phyloP scores from a whole-genome alignment of 495 filamentous ascomycete species.

The Penicillium cosmopolitanum region DNA sequence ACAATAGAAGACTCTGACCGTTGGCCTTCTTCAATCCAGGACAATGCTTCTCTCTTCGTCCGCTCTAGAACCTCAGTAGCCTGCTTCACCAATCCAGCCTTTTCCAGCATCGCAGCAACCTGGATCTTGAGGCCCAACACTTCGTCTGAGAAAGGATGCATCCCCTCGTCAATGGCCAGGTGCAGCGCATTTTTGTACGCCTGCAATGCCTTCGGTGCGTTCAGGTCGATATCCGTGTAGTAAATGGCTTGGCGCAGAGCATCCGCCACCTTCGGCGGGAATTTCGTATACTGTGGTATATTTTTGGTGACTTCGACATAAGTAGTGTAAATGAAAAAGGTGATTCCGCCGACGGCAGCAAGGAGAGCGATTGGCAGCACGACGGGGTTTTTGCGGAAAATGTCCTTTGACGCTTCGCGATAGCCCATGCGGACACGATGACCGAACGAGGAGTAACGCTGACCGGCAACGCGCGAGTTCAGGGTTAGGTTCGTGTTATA shows the following conservation, averaged over 20 bases:
- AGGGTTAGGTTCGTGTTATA: slow-evolving; percentile 13
- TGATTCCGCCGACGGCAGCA: slow-evolving; percentile 44
- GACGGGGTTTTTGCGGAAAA: slow-evolving; percentile 53
- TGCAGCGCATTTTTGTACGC: slow-evolving; percentile 79
- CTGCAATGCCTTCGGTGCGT: slow-evolving; percentile 74
- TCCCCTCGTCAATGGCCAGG: slow-evolving; percentile 66
- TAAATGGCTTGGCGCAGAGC: slow-evolving; percentile 84
- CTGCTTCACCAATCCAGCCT: slow-evolving; percentile 63
- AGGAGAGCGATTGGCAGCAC: slow-evolving; percentile 53
- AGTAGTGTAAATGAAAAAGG: slow-evolving; percentile 43
- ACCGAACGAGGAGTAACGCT: slow-evolving; percentile 26
- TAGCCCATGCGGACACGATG: slow-evolving; percentile 38
- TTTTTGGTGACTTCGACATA: slow-evolving; percentile 71
- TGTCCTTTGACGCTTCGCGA: slow-evolving; percentile 44
- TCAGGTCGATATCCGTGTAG: slow-evolving; percentile 73
- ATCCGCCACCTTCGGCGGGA: slow-evolving; percentile 77
- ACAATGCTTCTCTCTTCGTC: slow-evolving; percentile 56
- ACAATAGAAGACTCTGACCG: slow-evolving; percentile 37
- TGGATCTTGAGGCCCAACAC: slow-evolving; percentile 87
- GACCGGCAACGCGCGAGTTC: slow-evolving; percentile 17
- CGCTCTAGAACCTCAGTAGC: slow-evolving; percentile 74
- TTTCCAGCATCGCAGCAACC: slow-evolving; percentile 76
- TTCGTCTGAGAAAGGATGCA: slow-evolving; percentile 89
- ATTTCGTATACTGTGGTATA: slow-evolving; percentile 68
- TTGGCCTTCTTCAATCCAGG: slow-evolving; percentile 56